Conservation (phyloP, 768 basidiomycete species). For the Baorangia bicolor region DNA sequence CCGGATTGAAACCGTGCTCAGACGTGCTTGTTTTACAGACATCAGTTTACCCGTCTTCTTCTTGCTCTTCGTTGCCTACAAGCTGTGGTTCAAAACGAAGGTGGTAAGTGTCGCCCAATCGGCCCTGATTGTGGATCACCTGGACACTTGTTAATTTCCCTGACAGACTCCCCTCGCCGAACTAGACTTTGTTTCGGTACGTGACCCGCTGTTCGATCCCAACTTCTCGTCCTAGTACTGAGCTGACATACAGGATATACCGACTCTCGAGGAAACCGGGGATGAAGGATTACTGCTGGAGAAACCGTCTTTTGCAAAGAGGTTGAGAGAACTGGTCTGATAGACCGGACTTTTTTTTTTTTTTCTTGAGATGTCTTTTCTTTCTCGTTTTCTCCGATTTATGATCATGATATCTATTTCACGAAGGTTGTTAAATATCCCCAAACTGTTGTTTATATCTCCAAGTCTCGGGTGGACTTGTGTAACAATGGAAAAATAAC, state of each 20-base stretch:
- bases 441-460: too few relatives aligned
- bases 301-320: slow-evolving; percentile 3
- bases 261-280: slow-evolving; percentile 69
- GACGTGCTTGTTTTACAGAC: slow-evolving; percentile 24
- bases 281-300: slow-evolving; percentile 17
- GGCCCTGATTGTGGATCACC: neutral
- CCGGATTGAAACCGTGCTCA: neutral
- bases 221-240: neutral
- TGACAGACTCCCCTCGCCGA: slow-evolving; percentile 34
- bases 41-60: slow-evolving; percentile 44
- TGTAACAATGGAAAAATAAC: too few relatives aligned
- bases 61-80: slow-evolving; percentile 44
- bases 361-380: too few relatives aligned
- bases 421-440: neutral
- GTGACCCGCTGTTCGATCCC: slow-evolving; percentile 15
- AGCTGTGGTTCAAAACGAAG: slow-evolving; percentile 31
- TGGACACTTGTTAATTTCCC: neutral
- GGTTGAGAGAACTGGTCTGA: slow-evolving; percentile 9
- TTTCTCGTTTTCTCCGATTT: too few relatives aligned
- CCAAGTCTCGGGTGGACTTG: too few relatives aligned
- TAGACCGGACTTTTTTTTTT: neutral
- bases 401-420: neutral
- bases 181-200: slow-evolving; percentile 71
- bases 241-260: slow-evolving; percentile 50
- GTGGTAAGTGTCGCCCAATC: slow-evolving; percentile 10